Conservation (phyloP, 495 filamentous ascomycete species). For the Pyronema domesticum region DNA sequence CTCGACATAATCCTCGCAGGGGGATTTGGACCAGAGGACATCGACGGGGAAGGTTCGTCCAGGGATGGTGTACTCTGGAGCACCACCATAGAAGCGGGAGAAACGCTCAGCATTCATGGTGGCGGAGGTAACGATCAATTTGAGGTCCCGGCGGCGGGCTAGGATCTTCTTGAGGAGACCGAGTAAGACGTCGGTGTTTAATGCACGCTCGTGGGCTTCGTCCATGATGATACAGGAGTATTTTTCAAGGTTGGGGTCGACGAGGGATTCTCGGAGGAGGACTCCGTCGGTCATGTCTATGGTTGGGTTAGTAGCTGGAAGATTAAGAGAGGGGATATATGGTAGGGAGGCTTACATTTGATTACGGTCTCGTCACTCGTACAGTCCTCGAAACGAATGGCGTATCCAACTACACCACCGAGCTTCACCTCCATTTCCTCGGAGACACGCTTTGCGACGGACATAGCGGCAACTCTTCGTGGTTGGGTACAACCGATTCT, state of each 20-base stretch:
- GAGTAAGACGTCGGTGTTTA: slow-evolving; percentile 97
- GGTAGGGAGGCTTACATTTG: slow-evolving; percentile 42
- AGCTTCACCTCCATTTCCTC: slow-evolving; percentile 98
- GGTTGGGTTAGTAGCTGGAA: slow-evolving; percentile 17
- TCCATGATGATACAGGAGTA: slow-evolving; percentile 99
- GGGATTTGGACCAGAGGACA: slow-evolving; percentile 84
- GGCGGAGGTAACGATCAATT: slow-evolving; percentile 92
- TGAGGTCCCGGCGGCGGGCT: slow-evolving; percentile 73
- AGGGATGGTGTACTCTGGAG: slow-evolving; percentile 91
- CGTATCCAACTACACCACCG: slow-evolving; percentile 79
- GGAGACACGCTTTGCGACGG: slow-evolving; percentile 90
- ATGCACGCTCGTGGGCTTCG: slow-evolving; percentile 89
- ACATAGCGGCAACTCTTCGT: slow-evolving; percentile 91
- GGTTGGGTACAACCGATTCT: slow-evolving; percentile 97
- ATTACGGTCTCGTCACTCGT: slow-evolving; percentile 86
- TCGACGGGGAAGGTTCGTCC: slow-evolving; percentile 96
- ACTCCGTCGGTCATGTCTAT: slow-evolving; percentile 95
- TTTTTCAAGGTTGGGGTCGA: slow-evolving; percentile 79
- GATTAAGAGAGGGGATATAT: not conserved
- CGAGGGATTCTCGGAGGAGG: slow-evolving; percentile 77
- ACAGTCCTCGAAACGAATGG: slow-evolving; percentile 97
- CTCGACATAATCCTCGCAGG: slow-evolving; percentile 95
- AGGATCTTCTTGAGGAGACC: slow-evolving; percentile 95
- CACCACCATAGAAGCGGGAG: slow-evolving; percentile 91
- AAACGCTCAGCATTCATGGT: slow-evolving; percentile 98